Conservation (phyloP, 2,329 filamentous ascomycete species). For the Aspergillus eucalypticola region DNA sequence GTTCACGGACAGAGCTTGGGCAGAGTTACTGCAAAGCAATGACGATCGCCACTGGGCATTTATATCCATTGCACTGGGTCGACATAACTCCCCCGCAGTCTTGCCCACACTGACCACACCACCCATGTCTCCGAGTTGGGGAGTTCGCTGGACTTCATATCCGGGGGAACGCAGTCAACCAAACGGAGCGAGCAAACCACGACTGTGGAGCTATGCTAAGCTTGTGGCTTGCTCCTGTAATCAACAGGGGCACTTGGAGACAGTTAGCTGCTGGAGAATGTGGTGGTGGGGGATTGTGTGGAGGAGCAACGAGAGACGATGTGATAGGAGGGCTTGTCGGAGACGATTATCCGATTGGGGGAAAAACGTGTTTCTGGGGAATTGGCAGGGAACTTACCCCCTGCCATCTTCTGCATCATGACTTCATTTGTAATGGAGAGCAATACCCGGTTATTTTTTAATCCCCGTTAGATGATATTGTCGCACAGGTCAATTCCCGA, state of each 20-base stretch:
- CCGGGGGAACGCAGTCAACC: neutral
- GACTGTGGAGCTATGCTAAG: neutral
- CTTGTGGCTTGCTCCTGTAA: neutral
- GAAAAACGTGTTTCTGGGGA: neutral
- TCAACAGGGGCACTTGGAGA: neutral
- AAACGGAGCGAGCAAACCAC: neutral
- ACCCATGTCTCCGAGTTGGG: neutral
- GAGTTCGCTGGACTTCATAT: neutral
- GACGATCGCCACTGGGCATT: neutral
- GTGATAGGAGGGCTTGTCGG: slow-evolving; percentile 6
- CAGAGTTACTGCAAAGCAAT: too few relatives aligned
- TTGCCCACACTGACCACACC: neutral
- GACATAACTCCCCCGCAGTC: too few relatives aligned
- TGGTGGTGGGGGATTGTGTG: neutral
- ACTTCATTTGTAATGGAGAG: neutral
- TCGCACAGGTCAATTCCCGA: neutral
- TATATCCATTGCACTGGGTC: neutral
- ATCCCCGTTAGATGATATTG: neutral
- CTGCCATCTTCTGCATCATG: neutral
- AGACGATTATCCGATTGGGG: slow-evolving; percentile 9
- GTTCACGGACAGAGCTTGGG: neutral
- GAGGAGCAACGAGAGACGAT: neutral
- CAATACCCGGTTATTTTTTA: neutral
- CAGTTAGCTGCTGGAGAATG: neutral
- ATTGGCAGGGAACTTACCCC: neutral